These are phyloP conservation scores for Backusella morwellensis DNA, from an alignment of 192 early-diverging fungal genomes.

Conservation along the genomic window DNA sequence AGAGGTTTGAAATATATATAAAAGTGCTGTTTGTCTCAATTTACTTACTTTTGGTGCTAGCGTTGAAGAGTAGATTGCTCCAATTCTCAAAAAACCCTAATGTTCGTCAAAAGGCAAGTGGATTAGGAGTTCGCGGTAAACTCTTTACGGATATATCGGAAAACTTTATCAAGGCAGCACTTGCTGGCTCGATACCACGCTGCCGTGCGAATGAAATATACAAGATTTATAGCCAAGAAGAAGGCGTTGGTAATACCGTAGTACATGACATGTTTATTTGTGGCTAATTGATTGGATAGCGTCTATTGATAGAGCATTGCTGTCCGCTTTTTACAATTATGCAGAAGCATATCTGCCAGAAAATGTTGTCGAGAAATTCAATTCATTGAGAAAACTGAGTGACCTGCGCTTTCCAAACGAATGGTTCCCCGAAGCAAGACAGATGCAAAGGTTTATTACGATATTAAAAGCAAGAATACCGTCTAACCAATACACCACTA, in stretches of 20 bases:
- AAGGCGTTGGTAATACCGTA: conserved; percentile 1
- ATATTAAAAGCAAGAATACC: not conserved
- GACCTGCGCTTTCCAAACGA: conserved; percentile 81
- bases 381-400: conserved; percentile 56
- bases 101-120: not conserved
- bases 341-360: conserved; percentile 36
- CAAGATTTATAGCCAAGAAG: not conserved
- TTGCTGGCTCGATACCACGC: not conserved
- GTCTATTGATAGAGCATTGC: not conserved
- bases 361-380: conserved; percentile 39
- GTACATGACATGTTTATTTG: not conserved
- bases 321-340: conserved; percentile 38
- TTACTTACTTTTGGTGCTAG: not conserved
- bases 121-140: conserved; percentile 13
- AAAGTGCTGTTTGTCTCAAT: not conserved
- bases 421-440: conserved; percentile 73
- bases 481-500: not conserved
- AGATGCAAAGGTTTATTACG: conserved; percentile 59
- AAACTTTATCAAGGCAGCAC: not conserved
- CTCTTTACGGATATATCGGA: not conserved
- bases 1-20: not conserved
- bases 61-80: not conserved
- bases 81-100: not conserved
- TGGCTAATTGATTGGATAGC: not conserved
- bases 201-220: not conserved